Percentiles rank a stretch among this genome's conserved stretches.
Evolutionary conservation across 2,329 filamentous ascomycete genomes (phyloP).

Genomic region (Chalaropsis thielavioides): DNA sequence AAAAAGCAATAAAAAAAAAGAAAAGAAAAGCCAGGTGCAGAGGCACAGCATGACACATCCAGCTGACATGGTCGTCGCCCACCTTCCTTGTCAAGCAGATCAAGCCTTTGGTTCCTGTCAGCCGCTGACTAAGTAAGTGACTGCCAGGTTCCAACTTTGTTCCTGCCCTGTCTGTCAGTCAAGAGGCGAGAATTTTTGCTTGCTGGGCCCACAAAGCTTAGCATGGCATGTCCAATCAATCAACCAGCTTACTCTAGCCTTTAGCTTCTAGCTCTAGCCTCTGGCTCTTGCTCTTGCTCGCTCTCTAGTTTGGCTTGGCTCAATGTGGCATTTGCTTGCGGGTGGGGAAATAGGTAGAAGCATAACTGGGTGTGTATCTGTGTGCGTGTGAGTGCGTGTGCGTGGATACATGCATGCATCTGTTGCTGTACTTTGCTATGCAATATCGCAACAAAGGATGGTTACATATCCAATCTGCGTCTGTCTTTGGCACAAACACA

Average conservation of each 20-base stretch:
- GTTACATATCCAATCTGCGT: too few relatives aligned
- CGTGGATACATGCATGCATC: too few relatives aligned
- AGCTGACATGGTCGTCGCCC: not conserved
- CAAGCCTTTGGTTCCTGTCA: not conserved
- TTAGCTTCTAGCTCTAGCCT: not conserved
- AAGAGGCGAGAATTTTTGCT: too few relatives aligned
- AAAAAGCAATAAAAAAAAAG: not conserved
- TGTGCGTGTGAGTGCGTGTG: too few relatives aligned
- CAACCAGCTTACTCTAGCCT: too few relatives aligned
- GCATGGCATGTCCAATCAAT: too few relatives aligned
- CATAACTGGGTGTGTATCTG: too few relatives aligned
- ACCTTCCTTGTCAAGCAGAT: not conserved
- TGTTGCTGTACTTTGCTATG: too few relatives aligned
- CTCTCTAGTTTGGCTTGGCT: not conserved
- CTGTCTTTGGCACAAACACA: too few relatives aligned
- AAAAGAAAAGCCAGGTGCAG: not conserved
- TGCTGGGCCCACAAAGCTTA: too few relatives aligned
- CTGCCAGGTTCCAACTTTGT: not conserved
- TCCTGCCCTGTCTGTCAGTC: too few relatives aligned
- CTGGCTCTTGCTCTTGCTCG: not conserved
- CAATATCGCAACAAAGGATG: too few relatives aligned
- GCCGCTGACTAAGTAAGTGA: not conserved
- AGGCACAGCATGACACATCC: not conserved
- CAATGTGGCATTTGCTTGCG: not conserved
- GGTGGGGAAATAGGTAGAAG: not conserved